These are phyloP conservation scores for Apodospora peruviana DNA, from an alignment of 495 filamentous ascomycete species.

Conservation along the genomic window DNA sequence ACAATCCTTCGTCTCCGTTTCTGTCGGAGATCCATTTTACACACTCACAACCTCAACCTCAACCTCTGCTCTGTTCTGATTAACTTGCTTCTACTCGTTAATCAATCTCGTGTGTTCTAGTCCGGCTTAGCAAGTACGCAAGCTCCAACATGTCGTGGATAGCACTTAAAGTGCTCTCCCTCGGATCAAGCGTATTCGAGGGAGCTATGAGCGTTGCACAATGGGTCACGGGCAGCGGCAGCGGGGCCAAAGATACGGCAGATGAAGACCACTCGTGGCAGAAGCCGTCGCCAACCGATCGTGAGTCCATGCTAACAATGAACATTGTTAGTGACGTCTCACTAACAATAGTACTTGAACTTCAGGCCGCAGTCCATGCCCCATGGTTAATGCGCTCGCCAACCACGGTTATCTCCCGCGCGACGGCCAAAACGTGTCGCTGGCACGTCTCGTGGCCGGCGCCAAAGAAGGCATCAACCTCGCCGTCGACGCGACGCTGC, in stretches of 20 bases:
- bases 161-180: too few species aligned
- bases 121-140: too few species aligned
- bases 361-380: conserved; percentile 37
- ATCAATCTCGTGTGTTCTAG: too few species aligned
- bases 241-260: not conserved
- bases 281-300: conserved; percentile 8
- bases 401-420: conserved; percentile 54
- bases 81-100: too few species aligned
- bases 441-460: conserved; percentile 18
- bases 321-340: not conserved
- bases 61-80: too few species aligned
- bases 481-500: conserved; percentile 12
- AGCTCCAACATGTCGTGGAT: too few species aligned
- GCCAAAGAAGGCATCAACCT: conserved; percentile 23
- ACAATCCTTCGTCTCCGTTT: too few species aligned
- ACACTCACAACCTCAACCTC: too few species aligned
- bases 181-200: too few species aligned
- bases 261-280: conserved; percentile 9
- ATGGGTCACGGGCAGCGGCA: too few species aligned
- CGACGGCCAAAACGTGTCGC: conserved; percentile 36
- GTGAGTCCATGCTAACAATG: not conserved
- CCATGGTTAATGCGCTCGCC: conserved; percentile 51
- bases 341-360: not conserved
- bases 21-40: too few species aligned
- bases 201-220: too few species aligned